Evolutionary conservation across 2,329 filamentous ascomycete genomes (phyloP), one percentile per base, ranked within the genome.

Genomic region (Hypoxylon sp.): DNA sequence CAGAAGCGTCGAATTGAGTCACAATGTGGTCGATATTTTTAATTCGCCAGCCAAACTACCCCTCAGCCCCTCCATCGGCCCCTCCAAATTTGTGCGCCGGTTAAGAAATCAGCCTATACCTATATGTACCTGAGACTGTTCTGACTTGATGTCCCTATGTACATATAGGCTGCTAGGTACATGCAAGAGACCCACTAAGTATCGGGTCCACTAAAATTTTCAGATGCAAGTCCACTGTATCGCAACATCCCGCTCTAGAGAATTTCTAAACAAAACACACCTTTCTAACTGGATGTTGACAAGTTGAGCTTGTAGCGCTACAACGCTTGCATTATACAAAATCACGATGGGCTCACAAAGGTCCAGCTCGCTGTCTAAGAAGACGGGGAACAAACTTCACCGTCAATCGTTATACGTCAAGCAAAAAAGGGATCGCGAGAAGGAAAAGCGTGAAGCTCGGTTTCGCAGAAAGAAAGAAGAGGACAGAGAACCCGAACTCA

Each of bases 401-500:
- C 88, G 96, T 69, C 88, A 96, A 78, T 86, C 91, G 74, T 87
- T 95, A 67, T 92, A 94, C 77, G 85, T 97, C 67, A 90, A 92
- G 74, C 87, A 92, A 77, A 98, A 98, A 82, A 92, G 91, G 78
- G 84, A 87, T 48, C 88, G 88, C 72, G 92, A 94, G 78, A 91
- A 90, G 77, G 84, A 90, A 51, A 92, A 91, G 75, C 90, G 93
- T 75, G 92, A 94, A 75, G 87, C 90, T 75, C 90, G 94, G 70
- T 91, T 94, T 78, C 88, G 88, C 53, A 87, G 93, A 67, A 94
- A 93, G 82, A 93, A 92, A 81, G 92, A 94, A 77, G 96, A 99
- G 81, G 88, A 91, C 71, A 92, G 91, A 79, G 89, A 98, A 76
- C 94, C 95, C 1, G 87, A 89, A 66, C 81, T 97, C 66, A 89